Conservation (phyloP, 257 asterid species). For the Salvia miltiorrhiza region DNA sequence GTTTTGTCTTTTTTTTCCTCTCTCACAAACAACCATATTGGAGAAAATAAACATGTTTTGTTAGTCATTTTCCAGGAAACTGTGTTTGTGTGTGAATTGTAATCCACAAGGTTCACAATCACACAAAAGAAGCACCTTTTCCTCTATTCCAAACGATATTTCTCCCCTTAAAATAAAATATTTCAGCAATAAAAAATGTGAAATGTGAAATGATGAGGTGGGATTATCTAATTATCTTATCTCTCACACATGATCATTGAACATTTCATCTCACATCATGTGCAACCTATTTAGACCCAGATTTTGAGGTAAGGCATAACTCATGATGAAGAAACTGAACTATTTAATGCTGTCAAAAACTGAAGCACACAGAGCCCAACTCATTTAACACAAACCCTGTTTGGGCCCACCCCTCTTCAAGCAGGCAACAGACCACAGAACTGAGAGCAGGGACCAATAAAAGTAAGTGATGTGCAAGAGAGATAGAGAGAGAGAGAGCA, state of each 20-base stretch:
- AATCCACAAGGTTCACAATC: not conserved
- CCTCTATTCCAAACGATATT: too few species aligned
- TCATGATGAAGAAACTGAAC: constrained; percentile 14
- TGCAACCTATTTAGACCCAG: constrained; percentile 11
- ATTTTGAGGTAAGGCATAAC: constrained; percentile 11
- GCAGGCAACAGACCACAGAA: constrained; percentile 23
- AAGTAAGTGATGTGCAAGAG: constrained; percentile 24
- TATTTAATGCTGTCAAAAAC: constrained; percentile 15
- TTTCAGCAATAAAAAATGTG: not conserved
- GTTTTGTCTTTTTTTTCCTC: not conserved
- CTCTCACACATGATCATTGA: not conserved
- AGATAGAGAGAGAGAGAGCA: not conserved
- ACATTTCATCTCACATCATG: not conserved
- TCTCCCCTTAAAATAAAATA: not conserved
- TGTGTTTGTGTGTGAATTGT: not conserved
- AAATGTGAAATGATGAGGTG: not conserved
- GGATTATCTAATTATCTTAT: not conserved
- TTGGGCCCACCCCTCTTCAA: constrained; percentile 16
- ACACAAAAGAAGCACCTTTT: too few species aligned
- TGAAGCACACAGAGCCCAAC: constrained; percentile 2
- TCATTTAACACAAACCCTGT: not conserved
- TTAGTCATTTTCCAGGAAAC: not conserved
- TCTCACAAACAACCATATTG: not conserved
- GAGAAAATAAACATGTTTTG: not conserved
- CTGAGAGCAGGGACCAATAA: constrained; percentile 35